Conservation (phyloP, 1,284 basidiomycete genomes). For the Austroboletus niveus region DNA sequence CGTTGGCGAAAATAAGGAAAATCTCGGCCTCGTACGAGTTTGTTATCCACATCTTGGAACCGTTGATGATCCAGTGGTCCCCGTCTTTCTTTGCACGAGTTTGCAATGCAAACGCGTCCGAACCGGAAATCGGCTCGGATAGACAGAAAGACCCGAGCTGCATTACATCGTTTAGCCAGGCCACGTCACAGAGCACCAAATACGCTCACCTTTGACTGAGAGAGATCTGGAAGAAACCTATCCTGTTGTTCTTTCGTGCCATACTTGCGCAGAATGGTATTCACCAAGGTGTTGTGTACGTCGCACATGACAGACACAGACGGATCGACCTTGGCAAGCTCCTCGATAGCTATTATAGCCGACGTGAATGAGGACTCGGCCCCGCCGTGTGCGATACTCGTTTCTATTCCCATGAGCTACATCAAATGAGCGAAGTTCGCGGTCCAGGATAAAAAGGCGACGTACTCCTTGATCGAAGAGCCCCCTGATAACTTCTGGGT, state of each 20-base stretch:
- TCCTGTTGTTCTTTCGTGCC: constrained; percentile 84
- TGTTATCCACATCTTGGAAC: constrained; percentile 99
- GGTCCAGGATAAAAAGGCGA: constrained; percentile 8
- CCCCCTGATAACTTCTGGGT: constrained; percentile 82
- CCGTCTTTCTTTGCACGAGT: constrained; percentile 88
- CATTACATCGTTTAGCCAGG: background rate
- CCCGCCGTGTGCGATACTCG: constrained; percentile 79
- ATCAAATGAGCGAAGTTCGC: background rate
- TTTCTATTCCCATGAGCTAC: constrained; percentile 97
- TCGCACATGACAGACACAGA: constrained; percentile 97
- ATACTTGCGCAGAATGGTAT: constrained; percentile 91
- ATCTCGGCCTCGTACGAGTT: constrained; percentile 97
- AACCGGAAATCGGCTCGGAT: constrained; percentile 90
- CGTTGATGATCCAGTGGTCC: constrained; percentile 84
- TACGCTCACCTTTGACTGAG: constrained; percentile 67
- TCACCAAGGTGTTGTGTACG: constrained; percentile 98
- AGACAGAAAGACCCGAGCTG: constrained; percentile 96
- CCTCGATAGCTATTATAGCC: constrained; percentile 96
- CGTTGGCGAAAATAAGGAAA: constrained; percentile 93
- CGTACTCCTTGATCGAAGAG: constrained; percentile 94
- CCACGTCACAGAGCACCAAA: background rate
- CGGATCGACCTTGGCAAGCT: constrained; percentile 94
- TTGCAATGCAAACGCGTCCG: constrained; percentile 96
- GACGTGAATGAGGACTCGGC: constrained; percentile 91
- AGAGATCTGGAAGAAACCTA: constrained; percentile 85